Percentiles rank a stretch among this genome's conserved stretches.
Evolutionary conservation across 2,329 filamentous ascomycete species (phyloP).

Genomic region (Xylaria sp.): DNA sequence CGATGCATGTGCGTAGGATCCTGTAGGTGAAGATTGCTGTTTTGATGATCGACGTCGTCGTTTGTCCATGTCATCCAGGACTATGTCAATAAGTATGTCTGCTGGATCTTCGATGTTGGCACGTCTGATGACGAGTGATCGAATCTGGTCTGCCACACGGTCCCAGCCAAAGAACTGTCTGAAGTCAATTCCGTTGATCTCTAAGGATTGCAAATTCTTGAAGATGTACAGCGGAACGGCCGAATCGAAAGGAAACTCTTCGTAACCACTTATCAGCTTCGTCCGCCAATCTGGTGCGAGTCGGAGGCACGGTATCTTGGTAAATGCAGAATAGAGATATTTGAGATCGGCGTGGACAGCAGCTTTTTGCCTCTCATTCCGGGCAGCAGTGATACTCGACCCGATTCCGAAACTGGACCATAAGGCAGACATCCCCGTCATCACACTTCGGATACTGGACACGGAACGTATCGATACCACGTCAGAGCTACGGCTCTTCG

Average conservation of each 20-base stretch:
- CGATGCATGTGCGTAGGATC: constrained; percentile 63
- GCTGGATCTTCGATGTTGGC: constrained; percentile 86
- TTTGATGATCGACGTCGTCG: constrained; percentile 86
- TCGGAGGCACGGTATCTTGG: constrained; percentile 91
- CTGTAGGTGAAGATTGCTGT: constrained; percentile 76
- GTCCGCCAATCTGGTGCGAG: constrained; percentile 93
- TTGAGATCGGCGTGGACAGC: constrained; percentile 85
- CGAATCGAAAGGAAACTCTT: constrained; percentile 97
- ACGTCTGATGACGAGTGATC: constrained; percentile 85
- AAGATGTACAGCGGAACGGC: constrained; percentile 96
- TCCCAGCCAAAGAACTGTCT: constrained; percentile 98
- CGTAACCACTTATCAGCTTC: constrained; percentile 86
- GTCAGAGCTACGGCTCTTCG: constrained; percentile 78
- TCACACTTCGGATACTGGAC: constrained; percentile 93
- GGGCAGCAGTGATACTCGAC: constrained; percentile 76
- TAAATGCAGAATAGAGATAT: constrained; percentile 97
- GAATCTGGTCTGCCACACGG: constrained; percentile 84
- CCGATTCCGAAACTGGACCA: constrained; percentile 88
- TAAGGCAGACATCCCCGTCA: constrained; percentile 93
- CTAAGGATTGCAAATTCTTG: constrained; percentile 92
- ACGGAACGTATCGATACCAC: constrained; percentile 92
- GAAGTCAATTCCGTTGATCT: constrained; percentile 95
- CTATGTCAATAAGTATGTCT: constrained; percentile 88
- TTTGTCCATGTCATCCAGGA: constrained; percentile 95
- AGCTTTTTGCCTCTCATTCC: constrained; percentile 87